These are phyloP conservation scores for Penicillium hesseltinei DNA, from an alignment of 2,329 filamentous ascomycete genomes.

Conservation along the genomic window DNA sequence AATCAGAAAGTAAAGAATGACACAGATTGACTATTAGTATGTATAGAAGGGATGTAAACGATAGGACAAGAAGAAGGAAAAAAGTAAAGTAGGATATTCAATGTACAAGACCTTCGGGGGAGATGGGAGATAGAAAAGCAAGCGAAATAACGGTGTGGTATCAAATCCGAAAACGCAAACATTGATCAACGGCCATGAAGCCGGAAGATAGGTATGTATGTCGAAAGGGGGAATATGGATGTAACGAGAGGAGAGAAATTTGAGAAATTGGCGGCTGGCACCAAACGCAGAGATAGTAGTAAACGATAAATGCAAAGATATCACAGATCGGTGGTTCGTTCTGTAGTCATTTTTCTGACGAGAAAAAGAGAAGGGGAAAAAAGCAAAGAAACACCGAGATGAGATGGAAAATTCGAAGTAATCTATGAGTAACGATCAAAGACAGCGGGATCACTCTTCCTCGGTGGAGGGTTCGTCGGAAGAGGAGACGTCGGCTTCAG, in stretches of 20 bases:
- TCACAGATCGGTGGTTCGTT: neutral
- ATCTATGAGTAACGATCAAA: constrained; percentile 3
- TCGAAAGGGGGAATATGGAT: constrained; percentile 10
- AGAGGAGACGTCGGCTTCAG: constrained; percentile 6
- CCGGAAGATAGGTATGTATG: constrained; percentile 18
- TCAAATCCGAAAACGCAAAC: constrained; percentile 28
- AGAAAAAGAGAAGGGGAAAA: neutral
- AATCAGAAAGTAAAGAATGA: constrained; percentile 14
- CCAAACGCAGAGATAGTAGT: neutral
- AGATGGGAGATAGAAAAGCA: constrained; percentile 2
- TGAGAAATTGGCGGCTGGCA: neutral
- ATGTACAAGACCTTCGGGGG: constrained; percentile 7
- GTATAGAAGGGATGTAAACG: constrained; percentile 13
- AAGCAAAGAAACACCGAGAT: constrained; percentile 4
- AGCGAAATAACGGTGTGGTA: constrained; percentile 23
- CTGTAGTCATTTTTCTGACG: neutral
- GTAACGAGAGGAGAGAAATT: constrained; percentile 9
- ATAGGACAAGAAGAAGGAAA: constrained; percentile 14
- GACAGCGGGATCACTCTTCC: constrained; percentile 1
- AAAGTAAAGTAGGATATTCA: constrained; percentile 15
- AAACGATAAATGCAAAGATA: constrained; percentile 4
- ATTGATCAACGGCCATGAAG: constrained; percentile 19
- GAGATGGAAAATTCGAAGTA: neutral
- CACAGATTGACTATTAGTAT: constrained; percentile 22
- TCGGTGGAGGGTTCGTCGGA: constrained; percentile 9